phyloP scores from a whole-genome alignment of 495 filamentous ascomycete species.

The Alectoria sarmentosa region DNA sequence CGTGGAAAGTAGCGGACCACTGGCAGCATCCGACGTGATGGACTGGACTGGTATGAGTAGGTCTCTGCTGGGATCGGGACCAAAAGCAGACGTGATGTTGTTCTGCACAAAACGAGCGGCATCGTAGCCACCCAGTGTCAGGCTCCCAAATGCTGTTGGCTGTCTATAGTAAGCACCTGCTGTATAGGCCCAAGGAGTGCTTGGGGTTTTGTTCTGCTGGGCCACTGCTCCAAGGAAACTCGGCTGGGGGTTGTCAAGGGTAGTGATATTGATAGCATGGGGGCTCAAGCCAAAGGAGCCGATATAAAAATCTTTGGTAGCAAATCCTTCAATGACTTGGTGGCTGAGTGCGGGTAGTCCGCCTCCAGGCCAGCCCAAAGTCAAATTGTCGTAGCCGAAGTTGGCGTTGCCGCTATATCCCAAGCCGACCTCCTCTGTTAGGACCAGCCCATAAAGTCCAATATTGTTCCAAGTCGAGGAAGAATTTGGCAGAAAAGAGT shows the following conservation, averaged over 20 bases:
- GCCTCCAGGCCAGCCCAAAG: slow-evolving; percentile 25
- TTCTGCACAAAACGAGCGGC: slow-evolving; percentile 41
- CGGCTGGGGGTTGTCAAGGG: slow-evolving; percentile 24
- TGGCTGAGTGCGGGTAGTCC: slow-evolving; percentile 16
- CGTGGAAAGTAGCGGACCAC: not conserved
- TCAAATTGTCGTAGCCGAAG: slow-evolving; percentile 31
- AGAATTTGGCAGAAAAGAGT: slow-evolving; percentile 26
- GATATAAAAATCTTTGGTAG: slow-evolving; percentile 31
- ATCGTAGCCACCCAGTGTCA: slow-evolving; percentile 53
- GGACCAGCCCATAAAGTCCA: slow-evolving; percentile 26
- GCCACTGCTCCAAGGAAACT: slow-evolving; percentile 28
- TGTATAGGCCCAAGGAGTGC: slow-evolving; percentile 30
- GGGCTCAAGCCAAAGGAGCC: slow-evolving; percentile 29
- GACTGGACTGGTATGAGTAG: slow-evolving; percentile 41
- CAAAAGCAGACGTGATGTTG: slow-evolving; percentile 43
- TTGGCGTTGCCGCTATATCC: slow-evolving; percentile 29
- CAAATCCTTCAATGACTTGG: slow-evolving; percentile 28
- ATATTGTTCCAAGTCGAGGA: slow-evolving; percentile 28
- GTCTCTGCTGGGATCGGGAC: slow-evolving; percentile 41
- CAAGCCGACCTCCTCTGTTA: slow-evolving; percentile 21
- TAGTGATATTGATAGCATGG: slow-evolving; percentile 29
- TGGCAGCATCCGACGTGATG: slow-evolving; percentile 26
- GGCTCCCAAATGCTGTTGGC: slow-evolving; percentile 39
- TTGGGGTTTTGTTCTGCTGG: slow-evolving; percentile 23
- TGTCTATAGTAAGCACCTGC: slow-evolving; percentile 30